Conservation (phyloP, 352 stramenopile genomes). For the Peronospora farinosa region DNA sequence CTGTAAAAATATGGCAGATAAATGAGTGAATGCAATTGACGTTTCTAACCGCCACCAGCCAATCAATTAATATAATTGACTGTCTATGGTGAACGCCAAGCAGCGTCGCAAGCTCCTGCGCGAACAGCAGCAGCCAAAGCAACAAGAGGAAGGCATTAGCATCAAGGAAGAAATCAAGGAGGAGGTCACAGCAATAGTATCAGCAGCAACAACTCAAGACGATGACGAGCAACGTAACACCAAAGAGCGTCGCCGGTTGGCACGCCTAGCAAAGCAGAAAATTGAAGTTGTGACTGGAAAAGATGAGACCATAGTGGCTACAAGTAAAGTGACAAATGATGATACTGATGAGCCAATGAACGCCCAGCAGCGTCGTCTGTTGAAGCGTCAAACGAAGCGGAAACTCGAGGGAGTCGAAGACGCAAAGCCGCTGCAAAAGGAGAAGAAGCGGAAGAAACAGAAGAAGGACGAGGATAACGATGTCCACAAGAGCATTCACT, state of each 20-base stretch:
- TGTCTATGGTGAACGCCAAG: constrained; percentile 58
- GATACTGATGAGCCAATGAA: constrained; percentile 24
- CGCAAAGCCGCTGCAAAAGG: constrained; percentile 8
- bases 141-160: background rate
- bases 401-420: constrained; percentile 25
- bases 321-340: background rate
- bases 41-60: constrained; percentile 3
- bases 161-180: constrained; percentile 1
- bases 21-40: background rate
- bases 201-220: background rate
- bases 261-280: constrained; percentile 18
- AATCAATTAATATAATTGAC: constrained; percentile 9
- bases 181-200: background rate
- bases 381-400: constrained; percentile 40
- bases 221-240: constrained; percentile 9
- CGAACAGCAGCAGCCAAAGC: constrained; percentile 37
- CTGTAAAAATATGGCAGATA: too few relatives aligned
- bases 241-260: constrained; percentile 30
- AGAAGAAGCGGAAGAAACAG: constrained; percentile 38
- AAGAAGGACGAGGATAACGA: constrained; percentile 18
- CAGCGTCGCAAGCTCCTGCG: constrained; percentile 66
- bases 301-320: background rate
- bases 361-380: constrained; percentile 49
- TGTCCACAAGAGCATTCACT: constrained; percentile 60
- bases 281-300: constrained; percentile 8